A percentile compares a stretch with the other conserved stretches of the same genome.
Evolutionary conservation across 208 protist species (phyloP).

Genomic region (Leishmania braziliensis): DNA sequence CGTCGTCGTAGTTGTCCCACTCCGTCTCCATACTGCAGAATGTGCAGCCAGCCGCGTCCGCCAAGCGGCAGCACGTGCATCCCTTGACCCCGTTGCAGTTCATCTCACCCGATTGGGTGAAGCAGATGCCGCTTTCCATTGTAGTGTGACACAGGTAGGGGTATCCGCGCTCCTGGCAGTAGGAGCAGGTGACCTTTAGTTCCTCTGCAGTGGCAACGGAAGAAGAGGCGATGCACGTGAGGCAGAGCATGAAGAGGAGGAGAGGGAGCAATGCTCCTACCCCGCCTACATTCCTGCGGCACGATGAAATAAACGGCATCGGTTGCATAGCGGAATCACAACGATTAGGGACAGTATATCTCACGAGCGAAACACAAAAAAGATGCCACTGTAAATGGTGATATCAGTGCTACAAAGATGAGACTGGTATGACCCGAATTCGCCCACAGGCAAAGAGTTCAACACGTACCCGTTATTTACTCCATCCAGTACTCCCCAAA

Average conservation of each 20-base stretch:
- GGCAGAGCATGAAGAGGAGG: neutral
- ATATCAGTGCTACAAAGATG: neutral
- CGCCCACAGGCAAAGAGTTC: neutral
- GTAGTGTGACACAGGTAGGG: slow-evolving; percentile 45
- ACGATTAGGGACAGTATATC: neutral
- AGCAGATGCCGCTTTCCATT: slow-evolving; percentile 32
- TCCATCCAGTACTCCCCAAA: neutral
- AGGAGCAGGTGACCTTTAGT: slow-evolving; percentile 26
- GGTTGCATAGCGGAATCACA: neutral
- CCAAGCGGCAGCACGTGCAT: slow-evolving; percentile 38
- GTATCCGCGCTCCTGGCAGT: slow-evolving; percentile 45
- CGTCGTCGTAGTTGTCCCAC: slow-evolving; percentile 34
- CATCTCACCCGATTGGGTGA: slow-evolving; percentile 25
- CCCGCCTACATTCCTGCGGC: neutral
- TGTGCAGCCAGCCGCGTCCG: slow-evolving; percentile 27
- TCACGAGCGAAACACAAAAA: neutral
- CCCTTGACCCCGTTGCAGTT: slow-evolving; percentile 22
- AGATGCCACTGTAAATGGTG: neutral
- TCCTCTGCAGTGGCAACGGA: neutral
- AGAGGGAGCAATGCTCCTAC: neutral
- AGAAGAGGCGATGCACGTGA: neutral
- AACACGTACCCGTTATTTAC: neutral
- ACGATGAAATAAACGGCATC: neutral
- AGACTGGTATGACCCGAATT: too few relatives aligned
- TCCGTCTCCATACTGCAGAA: slow-evolving; percentile 35